Percentiles rank a stretch among this genome's conserved stretches.
Conservation (phyloP, 2,329 filamentous ascomycete genomes). For the Karstenula rhodostoma region DNA sequence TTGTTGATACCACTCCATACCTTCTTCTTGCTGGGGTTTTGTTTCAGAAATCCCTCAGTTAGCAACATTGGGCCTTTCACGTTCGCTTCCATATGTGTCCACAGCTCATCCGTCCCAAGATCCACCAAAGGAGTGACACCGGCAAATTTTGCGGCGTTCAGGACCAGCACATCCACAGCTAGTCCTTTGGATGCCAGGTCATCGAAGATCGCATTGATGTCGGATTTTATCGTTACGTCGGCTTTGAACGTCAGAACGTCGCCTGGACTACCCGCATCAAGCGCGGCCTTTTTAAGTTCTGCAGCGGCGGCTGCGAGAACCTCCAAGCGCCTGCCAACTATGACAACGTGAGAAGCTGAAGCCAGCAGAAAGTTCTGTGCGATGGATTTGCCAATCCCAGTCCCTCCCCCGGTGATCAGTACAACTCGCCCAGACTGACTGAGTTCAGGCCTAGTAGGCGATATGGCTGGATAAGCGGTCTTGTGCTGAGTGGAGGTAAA, state of each 20-base stretch:
- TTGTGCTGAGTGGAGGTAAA: conserved; percentile 25
- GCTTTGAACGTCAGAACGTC: conserved; percentile 12
- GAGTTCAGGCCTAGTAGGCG: conserved; percentile 40
- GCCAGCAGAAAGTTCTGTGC: conserved; percentile 54
- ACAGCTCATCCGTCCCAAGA: conserved; percentile 15
- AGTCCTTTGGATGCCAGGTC: conserved; percentile 9
- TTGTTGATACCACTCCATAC: background rate
- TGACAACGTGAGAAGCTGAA: conserved; percentile 52
- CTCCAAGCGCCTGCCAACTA: conserved; percentile 51
- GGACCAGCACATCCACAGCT: conserved; percentile 18
- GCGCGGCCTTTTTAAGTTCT: background rate
- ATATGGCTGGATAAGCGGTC: conserved; percentile 32
- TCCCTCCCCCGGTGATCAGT: conserved; percentile 52
- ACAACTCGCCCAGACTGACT: conserved; percentile 28
- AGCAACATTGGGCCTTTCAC: conserved; percentile 17
- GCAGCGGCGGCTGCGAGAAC: conserved; percentile 11
- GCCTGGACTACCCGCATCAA: conserved; percentile 2
- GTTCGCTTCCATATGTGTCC: conserved; percentile 20
- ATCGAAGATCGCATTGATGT: conserved; percentile 17
- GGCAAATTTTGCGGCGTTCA: conserved; percentile 19
- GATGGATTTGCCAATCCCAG: conserved; percentile 55
- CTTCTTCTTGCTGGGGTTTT: conserved; percentile 14
- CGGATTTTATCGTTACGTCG: conserved; percentile 13
- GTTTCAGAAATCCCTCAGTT: conserved; percentile 14
- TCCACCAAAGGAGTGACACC: conserved; percentile 4